Conservation (phyloP, 2,329 filamentous ascomycete species). For the Alternaria hordeiaustralica region DNA sequence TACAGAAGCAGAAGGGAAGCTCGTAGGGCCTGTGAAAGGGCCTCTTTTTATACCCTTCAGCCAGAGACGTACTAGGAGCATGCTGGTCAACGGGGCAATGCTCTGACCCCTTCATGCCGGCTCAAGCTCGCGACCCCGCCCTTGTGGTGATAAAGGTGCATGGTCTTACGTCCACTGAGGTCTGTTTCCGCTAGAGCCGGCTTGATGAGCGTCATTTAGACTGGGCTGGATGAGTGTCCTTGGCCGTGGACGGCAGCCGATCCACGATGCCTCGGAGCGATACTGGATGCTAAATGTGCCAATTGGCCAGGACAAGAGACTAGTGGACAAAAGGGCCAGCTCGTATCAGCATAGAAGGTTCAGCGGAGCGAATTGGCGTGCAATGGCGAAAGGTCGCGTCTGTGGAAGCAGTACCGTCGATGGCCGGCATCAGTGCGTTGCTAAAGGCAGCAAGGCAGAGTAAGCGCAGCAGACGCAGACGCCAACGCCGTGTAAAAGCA, state of each 20-base stretch:
- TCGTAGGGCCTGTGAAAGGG: constrained; percentile 22
- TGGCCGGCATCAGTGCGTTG: constrained; percentile 34
- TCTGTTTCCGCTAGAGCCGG: constrained; percentile 44
- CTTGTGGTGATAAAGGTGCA: constrained; percentile 49
- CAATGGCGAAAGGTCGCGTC: constrained; percentile 38
- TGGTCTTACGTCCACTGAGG: constrained; percentile 48
- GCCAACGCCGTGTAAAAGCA: constrained; percentile 43
- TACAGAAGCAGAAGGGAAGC: constrained; percentile 38
- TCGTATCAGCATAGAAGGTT: constrained; percentile 41
- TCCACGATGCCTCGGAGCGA: constrained; percentile 43
- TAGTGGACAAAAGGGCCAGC: constrained; percentile 34
- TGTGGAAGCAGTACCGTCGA: constrained; percentile 32
- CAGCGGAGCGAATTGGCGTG: constrained; percentile 39
- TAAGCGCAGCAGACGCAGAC: constrained; percentile 50
- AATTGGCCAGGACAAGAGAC: constrained; percentile 41
- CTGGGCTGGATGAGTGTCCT: constrained; percentile 42
- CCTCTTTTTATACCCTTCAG: constrained; percentile 48
- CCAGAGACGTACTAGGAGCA: constrained; percentile 25
- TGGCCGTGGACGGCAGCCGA: constrained; percentile 41
- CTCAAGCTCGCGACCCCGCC: constrained; percentile 46
- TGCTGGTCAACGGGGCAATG: constrained; percentile 38
- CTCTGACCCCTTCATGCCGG: constrained; percentile 45
- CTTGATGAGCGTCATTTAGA: constrained; percentile 42
- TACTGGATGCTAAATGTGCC: constrained; percentile 26
- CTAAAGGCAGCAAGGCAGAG: constrained; percentile 46